These are phyloP conservation scores for Scutellaria barbata DNA, from an alignment of 257 asterid species.

Conservation along the genomic window DNA sequence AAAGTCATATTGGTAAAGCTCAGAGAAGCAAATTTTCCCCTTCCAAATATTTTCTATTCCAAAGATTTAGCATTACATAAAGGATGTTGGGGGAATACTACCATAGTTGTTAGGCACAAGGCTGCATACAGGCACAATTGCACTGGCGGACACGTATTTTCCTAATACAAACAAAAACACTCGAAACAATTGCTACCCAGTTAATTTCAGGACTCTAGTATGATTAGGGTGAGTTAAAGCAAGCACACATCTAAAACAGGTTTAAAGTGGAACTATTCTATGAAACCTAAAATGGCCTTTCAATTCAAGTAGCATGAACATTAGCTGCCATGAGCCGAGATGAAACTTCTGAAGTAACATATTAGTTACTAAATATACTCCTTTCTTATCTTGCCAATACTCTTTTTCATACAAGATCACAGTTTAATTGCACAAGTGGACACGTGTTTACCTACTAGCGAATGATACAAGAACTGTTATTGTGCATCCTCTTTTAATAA, in stretches of 20 bases:
- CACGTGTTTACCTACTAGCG: background rate
- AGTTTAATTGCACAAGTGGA: background rate
- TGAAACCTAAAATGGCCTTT: background rate
- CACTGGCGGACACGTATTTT: too few species aligned
- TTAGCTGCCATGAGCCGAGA: background rate
- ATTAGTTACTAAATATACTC: background rate
- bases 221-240: background rate
- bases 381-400: background rate
- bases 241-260: conserved; percentile 2
- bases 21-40: background rate
- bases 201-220: background rate
- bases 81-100: too few species aligned
- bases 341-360: background rate
- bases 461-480: too few species aligned
- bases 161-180: background rate
- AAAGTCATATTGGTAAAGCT: background rate
- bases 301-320: background rate
- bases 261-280: background rate
- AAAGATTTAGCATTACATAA: background rate
- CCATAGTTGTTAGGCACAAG: too few species aligned
- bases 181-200: conserved; percentile 5
- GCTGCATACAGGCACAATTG: too few species aligned
- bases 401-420: background rate
- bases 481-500: background rate
- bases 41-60: background rate